These are phyloP conservation scores for Dipsacomyces acuminosporus DNA, from an alignment of 371 early-diverging fungal genomes.

Conservation along the genomic window DNA sequence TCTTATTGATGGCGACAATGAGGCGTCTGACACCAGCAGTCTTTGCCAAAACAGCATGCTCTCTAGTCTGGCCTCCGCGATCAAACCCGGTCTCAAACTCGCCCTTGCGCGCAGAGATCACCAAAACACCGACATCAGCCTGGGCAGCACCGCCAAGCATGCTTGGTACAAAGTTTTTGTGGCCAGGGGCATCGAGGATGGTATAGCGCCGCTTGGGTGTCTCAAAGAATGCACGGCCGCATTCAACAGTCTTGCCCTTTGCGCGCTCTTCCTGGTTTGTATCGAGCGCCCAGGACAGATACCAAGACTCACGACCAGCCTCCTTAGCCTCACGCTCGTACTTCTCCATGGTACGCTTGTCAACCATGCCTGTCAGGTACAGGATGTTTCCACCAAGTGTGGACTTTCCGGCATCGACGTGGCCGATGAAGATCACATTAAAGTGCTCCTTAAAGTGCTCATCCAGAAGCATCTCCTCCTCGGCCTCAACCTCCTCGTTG, in stretches of 20 bases:
- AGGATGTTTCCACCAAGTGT: constrained; percentile 99
- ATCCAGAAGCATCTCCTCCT: constrained; percentile 47
- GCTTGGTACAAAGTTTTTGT: constrained; percentile 98
- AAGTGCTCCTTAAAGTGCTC: constrained; percentile 86
- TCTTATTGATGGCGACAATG: constrained; percentile 95
- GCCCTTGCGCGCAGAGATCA: constrained; percentile 97
- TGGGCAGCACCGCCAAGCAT: constrained; percentile 98
- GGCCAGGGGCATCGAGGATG: constrained; percentile 98
- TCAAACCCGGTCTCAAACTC: constrained; percentile 99
- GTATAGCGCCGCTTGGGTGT: constrained; percentile 92
- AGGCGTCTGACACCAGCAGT: constrained; percentile 92
- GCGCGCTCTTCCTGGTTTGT: constrained; percentile 92
- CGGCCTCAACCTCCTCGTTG: constrained; percentile 13
- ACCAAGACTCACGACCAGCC: constrained; percentile 94
- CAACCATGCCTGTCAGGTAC: constrained; percentile 93
- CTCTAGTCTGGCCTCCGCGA: constrained; percentile 99
- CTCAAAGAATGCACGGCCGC: constrained; percentile 97
- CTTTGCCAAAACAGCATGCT: constrained; percentile 97
- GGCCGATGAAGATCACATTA: constrained; percentile 99
- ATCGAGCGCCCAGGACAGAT: constrained; percentile 97
- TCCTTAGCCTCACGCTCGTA: constrained; percentile 97
- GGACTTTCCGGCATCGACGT: constrained; percentile 99
- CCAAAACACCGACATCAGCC: constrained; percentile 95
- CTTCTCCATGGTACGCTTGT: constrained; percentile 99
- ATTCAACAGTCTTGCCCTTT: constrained; percentile 98